Conservation (phyloP, 176 grass and related monocot genomes). For the Avena atlantica region DNA sequence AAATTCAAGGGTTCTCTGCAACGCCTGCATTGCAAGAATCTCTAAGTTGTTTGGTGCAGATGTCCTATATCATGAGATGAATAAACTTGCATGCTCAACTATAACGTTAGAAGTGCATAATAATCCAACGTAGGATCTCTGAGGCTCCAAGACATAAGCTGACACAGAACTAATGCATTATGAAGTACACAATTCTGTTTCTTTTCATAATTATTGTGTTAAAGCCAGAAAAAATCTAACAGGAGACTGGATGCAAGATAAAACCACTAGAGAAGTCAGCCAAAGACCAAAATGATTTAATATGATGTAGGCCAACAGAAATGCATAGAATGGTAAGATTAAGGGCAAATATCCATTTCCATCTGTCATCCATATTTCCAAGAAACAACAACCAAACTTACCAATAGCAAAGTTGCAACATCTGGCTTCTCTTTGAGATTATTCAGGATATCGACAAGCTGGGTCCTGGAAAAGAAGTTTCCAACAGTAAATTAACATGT, state of each 20-base stretch:
- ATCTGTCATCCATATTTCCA: conserved; percentile 40
- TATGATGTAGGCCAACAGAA: background rate
- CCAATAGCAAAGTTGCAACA: conserved; percentile 91
- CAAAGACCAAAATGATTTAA: background rate
- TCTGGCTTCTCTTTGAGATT: conserved; percentile 98
- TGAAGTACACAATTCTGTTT: conserved; percentile 5
- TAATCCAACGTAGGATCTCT: conserved; percentile 7
- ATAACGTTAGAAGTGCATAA: conserved; percentile 14
- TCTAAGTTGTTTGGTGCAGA: conserved; percentile 11
- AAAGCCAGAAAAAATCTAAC: conserved; percentile 3
- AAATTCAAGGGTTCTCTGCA: conserved; percentile 98
- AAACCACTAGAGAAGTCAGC: background rate
- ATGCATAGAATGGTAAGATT: conserved; percentile 26
- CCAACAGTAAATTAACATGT: conserved; percentile 10
- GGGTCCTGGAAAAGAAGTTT: conserved; percentile 69
- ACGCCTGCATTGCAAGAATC: conserved; percentile 60
- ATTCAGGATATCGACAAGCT: conserved; percentile 95
- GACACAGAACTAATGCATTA: background rate
- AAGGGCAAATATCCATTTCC: conserved; percentile 34
- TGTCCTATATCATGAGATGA: conserved; percentile 24
- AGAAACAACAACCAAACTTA: conserved; percentile 55
- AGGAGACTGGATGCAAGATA: background rate
- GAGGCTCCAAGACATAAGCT: conserved; percentile 13
- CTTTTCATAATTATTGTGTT: conserved; percentile 11
- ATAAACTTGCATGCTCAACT: conserved; percentile 15